A percentile compares a stretch with the other conserved stretches of the same genome.
These are phyloP conservation scores for Daldinia sp. DNA, from an alignment of 2,329 filamentous ascomycete species.

Conservation along the genomic window DNA sequence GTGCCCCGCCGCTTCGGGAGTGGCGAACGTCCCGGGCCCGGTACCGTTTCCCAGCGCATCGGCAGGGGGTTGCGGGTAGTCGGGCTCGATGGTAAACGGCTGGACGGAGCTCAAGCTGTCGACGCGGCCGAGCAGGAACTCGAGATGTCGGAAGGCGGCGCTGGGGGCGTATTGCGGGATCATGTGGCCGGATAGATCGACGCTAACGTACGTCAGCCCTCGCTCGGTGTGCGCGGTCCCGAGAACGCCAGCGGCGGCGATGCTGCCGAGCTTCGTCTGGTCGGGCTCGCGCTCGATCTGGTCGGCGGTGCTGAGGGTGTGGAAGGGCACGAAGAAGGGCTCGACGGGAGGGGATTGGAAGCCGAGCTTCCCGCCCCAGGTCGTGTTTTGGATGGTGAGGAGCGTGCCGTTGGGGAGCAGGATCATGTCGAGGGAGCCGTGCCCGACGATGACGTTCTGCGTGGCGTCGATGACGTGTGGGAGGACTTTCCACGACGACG, in stretches of 20 bases:
- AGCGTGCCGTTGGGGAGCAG: conserved; percentile 74
- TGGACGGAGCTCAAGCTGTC: conserved; percentile 46
- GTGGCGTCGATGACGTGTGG: conserved; percentile 77
- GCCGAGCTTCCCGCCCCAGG: conserved; percentile 75
- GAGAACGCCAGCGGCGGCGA: conserved; percentile 70
- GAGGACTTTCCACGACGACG: conserved; percentile 65
- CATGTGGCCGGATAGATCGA: conserved; percentile 73
- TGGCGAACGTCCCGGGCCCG: conserved; percentile 33
- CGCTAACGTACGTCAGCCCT: conserved; percentile 74
- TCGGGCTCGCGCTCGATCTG: conserved; percentile 41
- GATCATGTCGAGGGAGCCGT: conserved; percentile 75
- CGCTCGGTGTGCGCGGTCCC: conserved; percentile 77
- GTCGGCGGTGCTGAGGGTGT: conserved; percentile 52
- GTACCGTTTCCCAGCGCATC: conserved; percentile 43
- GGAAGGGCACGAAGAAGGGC: conserved; percentile 75
- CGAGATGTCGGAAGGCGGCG: conserved; percentile 74
- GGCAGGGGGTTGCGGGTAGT: conserved; percentile 40
- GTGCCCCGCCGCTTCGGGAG: background rate
- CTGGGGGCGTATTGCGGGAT: conserved; percentile 72
- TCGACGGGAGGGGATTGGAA: conserved; percentile 69
- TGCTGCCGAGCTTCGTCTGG: conserved; percentile 46
- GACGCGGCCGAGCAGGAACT: conserved; percentile 78
- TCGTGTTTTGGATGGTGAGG: conserved; percentile 81
- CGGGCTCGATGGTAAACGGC: conserved; percentile 42
- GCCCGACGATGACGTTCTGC: conserved; percentile 75